Conservation (phyloP, 306 rosid species). For the Sechiopsis laciniata region DNA sequence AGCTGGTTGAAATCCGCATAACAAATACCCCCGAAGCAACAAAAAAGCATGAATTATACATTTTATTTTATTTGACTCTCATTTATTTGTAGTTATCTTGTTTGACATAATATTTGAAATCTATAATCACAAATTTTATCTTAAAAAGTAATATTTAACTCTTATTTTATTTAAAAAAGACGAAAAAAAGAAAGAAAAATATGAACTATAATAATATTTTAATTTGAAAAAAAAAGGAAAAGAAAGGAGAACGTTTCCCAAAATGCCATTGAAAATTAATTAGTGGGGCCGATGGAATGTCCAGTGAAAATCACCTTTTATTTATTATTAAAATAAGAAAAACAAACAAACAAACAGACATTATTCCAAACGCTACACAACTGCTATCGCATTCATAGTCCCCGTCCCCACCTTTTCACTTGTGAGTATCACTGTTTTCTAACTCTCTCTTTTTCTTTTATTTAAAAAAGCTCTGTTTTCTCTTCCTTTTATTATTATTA, state of each 20-base stretch:
- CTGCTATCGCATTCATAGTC: background rate
- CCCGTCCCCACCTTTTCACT: slow-evolving; percentile 8
- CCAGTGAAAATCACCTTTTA: background rate
- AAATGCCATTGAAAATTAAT: background rate
- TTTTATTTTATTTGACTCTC: too few relatives aligned
- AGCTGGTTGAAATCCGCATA: too few relatives aligned
- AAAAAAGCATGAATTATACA: too few relatives aligned
- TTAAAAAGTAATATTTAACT: too few relatives aligned
- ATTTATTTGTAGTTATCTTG: too few relatives aligned
- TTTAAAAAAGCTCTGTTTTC: background rate
- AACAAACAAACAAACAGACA: background rate
- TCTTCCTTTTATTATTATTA: too few relatives aligned
- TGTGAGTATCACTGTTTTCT: background rate
- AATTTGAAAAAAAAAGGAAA: background rate
- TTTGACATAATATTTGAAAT: too few relatives aligned
- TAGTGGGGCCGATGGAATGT: slow-evolving; percentile 13
- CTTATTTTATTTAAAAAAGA: too few relatives aligned
- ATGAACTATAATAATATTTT: too few relatives aligned
- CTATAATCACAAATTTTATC: too few relatives aligned
- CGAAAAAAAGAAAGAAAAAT: too few relatives aligned
- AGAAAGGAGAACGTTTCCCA: background rate
- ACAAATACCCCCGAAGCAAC: too few relatives aligned
- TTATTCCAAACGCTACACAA: slow-evolving; percentile 1
- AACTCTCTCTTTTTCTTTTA: background rate
- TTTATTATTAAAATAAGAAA: background rate